phyloP scores from a whole-genome alignment of 805 yeast species.

The Kluyveromyces nonfermentans region DNA sequence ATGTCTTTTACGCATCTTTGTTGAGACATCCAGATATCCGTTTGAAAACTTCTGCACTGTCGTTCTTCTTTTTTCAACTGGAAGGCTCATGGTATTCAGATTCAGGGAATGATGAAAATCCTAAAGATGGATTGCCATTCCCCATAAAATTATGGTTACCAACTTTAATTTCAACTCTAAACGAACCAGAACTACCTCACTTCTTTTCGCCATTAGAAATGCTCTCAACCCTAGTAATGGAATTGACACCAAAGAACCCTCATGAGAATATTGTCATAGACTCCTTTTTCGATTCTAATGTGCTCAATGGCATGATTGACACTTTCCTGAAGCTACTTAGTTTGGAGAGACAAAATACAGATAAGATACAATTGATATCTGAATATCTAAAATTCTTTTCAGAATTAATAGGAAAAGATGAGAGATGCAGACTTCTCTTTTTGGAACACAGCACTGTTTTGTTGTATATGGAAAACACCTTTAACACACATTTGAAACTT shows the following conservation, averaged over 20 bases:
- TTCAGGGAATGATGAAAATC: background rate
- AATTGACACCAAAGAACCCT: background rate
- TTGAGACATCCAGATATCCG: constrained; percentile 2
- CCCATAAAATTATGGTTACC: constrained; percentile 3
- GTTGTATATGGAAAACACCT: constrained; percentile 15
- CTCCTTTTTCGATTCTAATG: constrained; percentile 17
- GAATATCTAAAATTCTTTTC: constrained; percentile 24
- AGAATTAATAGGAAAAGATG: constrained; percentile 22
- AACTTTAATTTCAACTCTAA: constrained; percentile 1
- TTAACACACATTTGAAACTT: constrained; percentile 16
- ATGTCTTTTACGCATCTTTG: constrained; percentile 1
- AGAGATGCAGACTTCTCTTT: constrained; percentile 17
- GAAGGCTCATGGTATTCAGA: constrained; percentile 2
- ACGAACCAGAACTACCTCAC: constrained; percentile 1
- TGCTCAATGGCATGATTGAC: constrained; percentile 17
- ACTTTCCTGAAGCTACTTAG: constrained; percentile 18
- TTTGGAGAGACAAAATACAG: constrained; percentile 10
- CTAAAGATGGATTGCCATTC: background rate
- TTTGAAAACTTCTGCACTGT: constrained; percentile 2
- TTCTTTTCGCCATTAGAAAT: constrained; percentile 2
- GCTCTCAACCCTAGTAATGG: background rate
- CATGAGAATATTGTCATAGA: constrained; percentile 18
- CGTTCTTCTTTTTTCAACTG: constrained; percentile 3
- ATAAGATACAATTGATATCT: constrained; percentile 12
- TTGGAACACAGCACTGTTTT: constrained; percentile 16